Evolutionary conservation across 179 eudicot species (phyloP).

Genomic region (Silene coronaria): DNA sequence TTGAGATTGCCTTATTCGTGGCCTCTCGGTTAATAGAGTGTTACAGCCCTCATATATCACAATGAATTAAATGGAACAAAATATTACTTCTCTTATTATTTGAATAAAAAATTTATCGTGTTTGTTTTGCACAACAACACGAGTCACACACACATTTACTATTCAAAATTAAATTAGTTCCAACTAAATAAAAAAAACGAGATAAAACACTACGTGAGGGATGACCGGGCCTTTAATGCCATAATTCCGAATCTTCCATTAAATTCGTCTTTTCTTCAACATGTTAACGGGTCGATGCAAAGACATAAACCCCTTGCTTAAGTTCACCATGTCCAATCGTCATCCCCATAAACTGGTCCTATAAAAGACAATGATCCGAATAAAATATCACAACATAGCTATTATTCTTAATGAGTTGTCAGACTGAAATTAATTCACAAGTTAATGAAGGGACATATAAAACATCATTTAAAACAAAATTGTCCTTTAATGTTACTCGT

Average conservation of each 20-base stretch:
- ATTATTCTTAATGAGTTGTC: too few species aligned
- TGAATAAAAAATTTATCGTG: not conserved
- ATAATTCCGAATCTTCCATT: not conserved
- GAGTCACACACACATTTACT: not conserved
- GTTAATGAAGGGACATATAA: too few species aligned
- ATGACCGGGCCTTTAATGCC: not conserved
- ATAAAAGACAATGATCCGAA: too few species aligned
- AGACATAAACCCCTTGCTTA: not conserved
- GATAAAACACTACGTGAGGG: not conserved
- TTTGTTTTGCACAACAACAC: not conserved
- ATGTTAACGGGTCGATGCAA: not conserved
- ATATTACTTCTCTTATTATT: not conserved
- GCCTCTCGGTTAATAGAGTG: too few species aligned
- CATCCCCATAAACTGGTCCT: too few species aligned
- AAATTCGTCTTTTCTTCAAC: not conserved
- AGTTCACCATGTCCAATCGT: not conserved
- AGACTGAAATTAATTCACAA: too few species aligned
- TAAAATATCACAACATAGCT: too few species aligned
- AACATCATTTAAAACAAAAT: too few species aligned
- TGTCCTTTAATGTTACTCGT: too few species aligned
- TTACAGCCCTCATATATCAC: too few species aligned
- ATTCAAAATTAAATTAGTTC: not conserved
- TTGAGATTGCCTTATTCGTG: too few species aligned
- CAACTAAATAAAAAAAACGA: not conserved
- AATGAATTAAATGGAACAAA: not conserved